Percentiles rank a stretch among this genome's conserved stretches.
phyloP scores from a whole-genome alignment of 148 eudicot genomes.

The Beta vulgaris region DNA sequence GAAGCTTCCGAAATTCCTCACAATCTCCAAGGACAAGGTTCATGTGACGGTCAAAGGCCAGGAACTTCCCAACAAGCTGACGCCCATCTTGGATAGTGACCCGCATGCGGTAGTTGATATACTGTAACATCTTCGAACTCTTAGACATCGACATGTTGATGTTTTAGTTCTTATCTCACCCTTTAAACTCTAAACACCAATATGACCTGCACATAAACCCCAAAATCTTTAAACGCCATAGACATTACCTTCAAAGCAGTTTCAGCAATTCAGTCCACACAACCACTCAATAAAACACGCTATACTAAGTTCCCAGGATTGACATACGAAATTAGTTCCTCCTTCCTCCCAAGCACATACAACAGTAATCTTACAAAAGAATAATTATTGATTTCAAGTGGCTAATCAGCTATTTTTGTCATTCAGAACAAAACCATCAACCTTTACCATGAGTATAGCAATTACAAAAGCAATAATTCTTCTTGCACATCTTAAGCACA shows the following conservation, averaged over 20 bases:
- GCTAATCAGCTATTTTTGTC: no score
- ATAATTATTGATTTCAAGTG: no score
- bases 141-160: constrained; percentile 91
- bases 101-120: constrained; percentile 94
- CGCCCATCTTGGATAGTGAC: constrained; percentile 93
- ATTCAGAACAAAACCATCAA: no score
- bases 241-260: not conserved
- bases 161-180: not conserved
- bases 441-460: no score
- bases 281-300: not conserved
- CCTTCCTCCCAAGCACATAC: no score
- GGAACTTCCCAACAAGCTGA: constrained; percentile 83
- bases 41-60: constrained; percentile 99
- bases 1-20: constrained; percentile 87
- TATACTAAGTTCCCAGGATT: no score
- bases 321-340: no score
- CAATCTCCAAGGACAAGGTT: constrained; percentile 95
- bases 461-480: no score
- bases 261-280: not conserved
- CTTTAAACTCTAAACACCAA: not conserved
- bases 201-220: constrained; percentile 2
- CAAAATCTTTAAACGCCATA: not conserved
- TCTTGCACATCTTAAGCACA: no score
- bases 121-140: constrained; percentile 93
- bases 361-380: no score